Evolutionary conservation across 1,284 basidiomycete genomes (phyloP).

Genomic region (Melampsora abietis-canadensis): DNA sequence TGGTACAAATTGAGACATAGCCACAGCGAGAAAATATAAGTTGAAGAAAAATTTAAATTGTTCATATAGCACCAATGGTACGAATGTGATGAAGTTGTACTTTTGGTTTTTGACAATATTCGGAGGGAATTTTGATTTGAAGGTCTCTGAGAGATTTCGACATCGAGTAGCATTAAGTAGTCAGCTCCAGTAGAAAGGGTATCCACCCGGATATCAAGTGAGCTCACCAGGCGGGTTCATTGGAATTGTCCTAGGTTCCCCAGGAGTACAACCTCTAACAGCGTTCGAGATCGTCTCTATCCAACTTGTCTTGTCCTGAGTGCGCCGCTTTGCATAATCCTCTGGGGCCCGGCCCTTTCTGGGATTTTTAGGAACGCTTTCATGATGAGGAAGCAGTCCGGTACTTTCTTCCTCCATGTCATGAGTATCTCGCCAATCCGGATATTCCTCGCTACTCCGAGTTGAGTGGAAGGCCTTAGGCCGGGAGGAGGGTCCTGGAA

Average conservation of each 20-base stretch:
- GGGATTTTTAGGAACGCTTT: not conserved
- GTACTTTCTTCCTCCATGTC: conserved; percentile 11
- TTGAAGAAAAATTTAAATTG: conserved; percentile 99
- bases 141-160: conserved; percentile 18
- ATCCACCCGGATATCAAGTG: not conserved
- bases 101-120: conserved; percentile 97
- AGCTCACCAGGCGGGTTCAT: conserved; percentile 40
- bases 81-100: conserved; percentile 89
- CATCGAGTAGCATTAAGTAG: not conserved
- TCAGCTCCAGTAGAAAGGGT: not conserved
- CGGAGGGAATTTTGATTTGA: conserved; percentile 56
- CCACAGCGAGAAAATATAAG: conserved; percentile 94
- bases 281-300: conserved; percentile 26
- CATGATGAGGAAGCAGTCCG: not conserved
- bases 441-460: not conserved
- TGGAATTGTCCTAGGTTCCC: conserved; percentile 37
- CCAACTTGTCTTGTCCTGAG: conserved; percentile 18
- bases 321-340: not conserved
- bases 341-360: not conserved
- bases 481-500: not conserved
- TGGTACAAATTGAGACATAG: conserved; percentile 91
- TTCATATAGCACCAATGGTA: conserved; percentile 95
- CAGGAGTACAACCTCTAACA: conserved; percentile 4
- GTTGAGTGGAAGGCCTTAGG: no score
- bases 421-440: not conserved